A percentile compares a stretch with the other conserved stretches of the same genome.
Evolutionary conservation across 495 filamentous ascomycete genomes (phyloP).

Genomic region (Hyaloscypha hepaticicola): DNA sequence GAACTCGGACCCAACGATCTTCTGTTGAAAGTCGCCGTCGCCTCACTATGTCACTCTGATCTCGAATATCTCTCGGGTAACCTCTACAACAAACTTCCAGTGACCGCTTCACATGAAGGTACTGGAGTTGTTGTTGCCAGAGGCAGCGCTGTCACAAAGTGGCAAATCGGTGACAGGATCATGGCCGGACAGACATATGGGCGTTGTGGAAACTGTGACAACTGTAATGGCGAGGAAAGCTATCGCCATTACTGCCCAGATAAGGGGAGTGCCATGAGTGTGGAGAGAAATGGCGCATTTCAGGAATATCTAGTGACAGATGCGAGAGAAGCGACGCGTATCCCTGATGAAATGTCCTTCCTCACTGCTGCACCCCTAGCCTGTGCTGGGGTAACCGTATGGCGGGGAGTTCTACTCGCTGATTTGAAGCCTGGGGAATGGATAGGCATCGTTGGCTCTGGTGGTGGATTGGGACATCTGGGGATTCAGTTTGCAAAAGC

Average conservation of each 20-base stretch:
- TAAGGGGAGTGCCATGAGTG: conserved; percentile 44
- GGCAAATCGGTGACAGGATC: no score
- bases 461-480: conserved; percentile 57
- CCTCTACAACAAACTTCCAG: conserved; percentile 40
- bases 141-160: no score
- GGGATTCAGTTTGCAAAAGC: conserved; percentile 51
- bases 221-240: no score
- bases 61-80: conserved; percentile 47
- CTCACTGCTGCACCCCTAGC: conserved; percentile 53
- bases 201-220: no score
- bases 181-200: no score
- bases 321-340: conserved; percentile 37
- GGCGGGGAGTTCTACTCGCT: conserved; percentile 35
- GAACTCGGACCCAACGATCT: conserved; percentile 46
- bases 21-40: conserved; percentile 55
- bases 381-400: conserved; percentile 52
- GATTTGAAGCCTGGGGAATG: conserved; percentile 45
- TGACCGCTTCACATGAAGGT: conserved; percentile 57
- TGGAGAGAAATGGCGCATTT: conserved; percentile 47
- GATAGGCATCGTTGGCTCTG: conserved; percentile 51
- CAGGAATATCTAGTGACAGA: conserved; percentile 52
- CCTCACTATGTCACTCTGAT: conserved; percentile 62
- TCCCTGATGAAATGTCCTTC: conserved; percentile 48
- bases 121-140: conserved; percentile 49
- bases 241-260: conserved; percentile 48